A percentile compares a stretch with the other conserved stretches of the same genome.
Conservation (phyloP, 441 rosid genomes). For the Gossypium davidsonii region DNA sequence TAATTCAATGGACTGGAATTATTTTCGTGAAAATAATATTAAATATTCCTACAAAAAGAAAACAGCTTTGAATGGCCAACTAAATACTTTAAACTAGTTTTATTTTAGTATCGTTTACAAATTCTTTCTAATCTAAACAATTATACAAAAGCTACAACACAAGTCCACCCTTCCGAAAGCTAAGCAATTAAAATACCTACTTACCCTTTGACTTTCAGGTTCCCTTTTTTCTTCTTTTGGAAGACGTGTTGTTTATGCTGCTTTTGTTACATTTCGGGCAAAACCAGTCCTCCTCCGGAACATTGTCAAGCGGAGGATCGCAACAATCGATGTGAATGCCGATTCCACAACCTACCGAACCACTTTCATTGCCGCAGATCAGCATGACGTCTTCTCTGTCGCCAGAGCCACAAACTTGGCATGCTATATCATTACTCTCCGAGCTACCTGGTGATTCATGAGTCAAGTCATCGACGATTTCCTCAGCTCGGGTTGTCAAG, state of each 20-base stretch:
- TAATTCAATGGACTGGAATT: neutral
- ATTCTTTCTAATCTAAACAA: neutral
- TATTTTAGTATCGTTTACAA: neutral
- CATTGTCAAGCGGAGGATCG: constrained; percentile 48
- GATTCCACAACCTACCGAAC: constrained; percentile 51
- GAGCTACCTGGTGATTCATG: neutral
- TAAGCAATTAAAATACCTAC: neutral
- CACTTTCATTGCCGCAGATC: constrained; percentile 54
- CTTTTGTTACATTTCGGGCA: constrained; percentile 38
- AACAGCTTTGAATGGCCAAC: neutral
- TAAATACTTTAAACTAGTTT: neutral
- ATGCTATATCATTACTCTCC: constrained; percentile 25
- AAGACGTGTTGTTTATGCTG: constrained; percentile 8
- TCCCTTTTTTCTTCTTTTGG: constrained; percentile 24
- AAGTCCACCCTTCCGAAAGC: neutral
- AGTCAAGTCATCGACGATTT: constrained; percentile 17
- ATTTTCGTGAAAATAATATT: neutral
- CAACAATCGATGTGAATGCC: constrained; percentile 66
- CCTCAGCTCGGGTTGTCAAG: constrained; percentile 39
- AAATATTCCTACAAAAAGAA: neutral
- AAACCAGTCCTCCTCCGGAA: constrained; percentile 73
- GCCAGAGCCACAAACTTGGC: constrained; percentile 42
- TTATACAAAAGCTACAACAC: neutral
- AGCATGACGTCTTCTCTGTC: constrained; percentile 69
- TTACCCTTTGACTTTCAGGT: neutral